Evolutionary conservation across 1,284 basidiomycete species (phyloP).

Genomic region (Boletus hoseneyae): DNA sequence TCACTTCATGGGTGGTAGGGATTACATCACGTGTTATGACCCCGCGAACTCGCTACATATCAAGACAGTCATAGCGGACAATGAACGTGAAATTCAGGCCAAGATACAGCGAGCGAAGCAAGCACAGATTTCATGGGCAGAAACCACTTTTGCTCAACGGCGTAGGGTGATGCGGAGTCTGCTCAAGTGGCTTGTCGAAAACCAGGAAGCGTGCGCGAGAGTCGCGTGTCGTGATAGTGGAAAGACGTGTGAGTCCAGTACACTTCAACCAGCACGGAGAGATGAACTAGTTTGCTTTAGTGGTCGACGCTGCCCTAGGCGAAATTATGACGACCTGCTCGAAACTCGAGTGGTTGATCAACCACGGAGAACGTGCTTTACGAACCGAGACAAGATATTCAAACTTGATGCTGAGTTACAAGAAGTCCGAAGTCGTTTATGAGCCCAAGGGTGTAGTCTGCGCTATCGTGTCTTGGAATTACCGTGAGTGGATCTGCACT

Average conservation of each 20-base stretch:
- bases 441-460: constrained; percentile 93
- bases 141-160: constrained; percentile 74
- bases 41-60: constrained; percentile 85
- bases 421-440: constrained; percentile 79
- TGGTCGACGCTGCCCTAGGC: constrained; percentile 86
- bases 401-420: constrained; percentile 84
- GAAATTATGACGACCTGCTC: constrained; percentile 88
- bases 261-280: neutral
- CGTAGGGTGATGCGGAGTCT: constrained; percentile 81
- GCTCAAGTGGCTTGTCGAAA: constrained; percentile 86
- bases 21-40: constrained; percentile 86
- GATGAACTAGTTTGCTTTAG: constrained; percentile 37
- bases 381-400: constrained; percentile 67
- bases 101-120: constrained; percentile 67
- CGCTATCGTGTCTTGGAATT: constrained; percentile 94
- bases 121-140: constrained; percentile 71
- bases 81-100: constrained; percentile 57
- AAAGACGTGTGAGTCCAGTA: constrained; percentile 76
- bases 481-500: constrained; percentile 51
- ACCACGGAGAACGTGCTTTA: constrained; percentile 75
- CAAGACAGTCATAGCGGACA: constrained; percentile 65
- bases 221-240: constrained; percentile 96
- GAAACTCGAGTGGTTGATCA: constrained; percentile 85
- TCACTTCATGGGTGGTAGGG: constrained; percentile 46
- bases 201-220: constrained; percentile 80